These are phyloP conservation scores for Colletotrichum falcatum DNA, from an alignment of 2,329 filamentous ascomycete genomes.

Conservation along the genomic window DNA sequence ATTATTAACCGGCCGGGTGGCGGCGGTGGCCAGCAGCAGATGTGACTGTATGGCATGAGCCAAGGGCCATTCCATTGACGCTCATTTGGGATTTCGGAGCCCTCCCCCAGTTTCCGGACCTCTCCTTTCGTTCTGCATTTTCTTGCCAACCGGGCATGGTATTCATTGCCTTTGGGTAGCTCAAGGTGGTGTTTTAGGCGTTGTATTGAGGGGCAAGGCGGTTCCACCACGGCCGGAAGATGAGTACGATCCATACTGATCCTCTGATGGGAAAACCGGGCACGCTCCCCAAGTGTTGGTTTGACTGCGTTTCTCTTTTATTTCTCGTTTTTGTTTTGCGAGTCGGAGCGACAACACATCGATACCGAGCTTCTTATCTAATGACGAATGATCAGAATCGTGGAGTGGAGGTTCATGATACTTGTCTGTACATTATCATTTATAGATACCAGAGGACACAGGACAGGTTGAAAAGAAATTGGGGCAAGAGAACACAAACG, in stretches of 20 bases:
- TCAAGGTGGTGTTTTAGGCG: conserved; percentile 25
- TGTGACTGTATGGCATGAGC: conserved; percentile 23
- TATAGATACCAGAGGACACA: conserved; percentile 40
- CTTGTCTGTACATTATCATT: conserved; percentile 38
- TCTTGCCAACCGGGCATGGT: conserved; percentile 16
- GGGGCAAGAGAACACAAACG: neutral
- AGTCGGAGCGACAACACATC: conserved; percentile 9
- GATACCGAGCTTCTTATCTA: conserved; percentile 10
- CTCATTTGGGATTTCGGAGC: neutral
- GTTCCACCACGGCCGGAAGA: neutral
- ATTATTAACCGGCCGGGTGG: conserved; percentile 65
- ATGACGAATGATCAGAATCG: conserved; percentile 27
- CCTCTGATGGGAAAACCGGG: neutral
- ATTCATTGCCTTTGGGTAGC: conserved; percentile 13
- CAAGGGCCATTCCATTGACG: neutral
- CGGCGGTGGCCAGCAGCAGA: conserved; percentile 42
- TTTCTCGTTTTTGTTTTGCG: conserved; percentile 12
- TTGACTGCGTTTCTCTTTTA: conserved; percentile 3
- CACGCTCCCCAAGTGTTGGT: neutral
- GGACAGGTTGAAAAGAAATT: conserved; percentile 16
- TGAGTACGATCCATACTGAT: neutral
- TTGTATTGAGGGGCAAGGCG: conserved; percentile 8
- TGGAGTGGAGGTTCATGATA: conserved; percentile 1
- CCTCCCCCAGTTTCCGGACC: neutral
- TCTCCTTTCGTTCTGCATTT: conserved; percentile 13